These are phyloP conservation scores for Gonium pectorale DNA, from an alignment of 139 green algal genomes.

Conservation along the genomic window DNA sequence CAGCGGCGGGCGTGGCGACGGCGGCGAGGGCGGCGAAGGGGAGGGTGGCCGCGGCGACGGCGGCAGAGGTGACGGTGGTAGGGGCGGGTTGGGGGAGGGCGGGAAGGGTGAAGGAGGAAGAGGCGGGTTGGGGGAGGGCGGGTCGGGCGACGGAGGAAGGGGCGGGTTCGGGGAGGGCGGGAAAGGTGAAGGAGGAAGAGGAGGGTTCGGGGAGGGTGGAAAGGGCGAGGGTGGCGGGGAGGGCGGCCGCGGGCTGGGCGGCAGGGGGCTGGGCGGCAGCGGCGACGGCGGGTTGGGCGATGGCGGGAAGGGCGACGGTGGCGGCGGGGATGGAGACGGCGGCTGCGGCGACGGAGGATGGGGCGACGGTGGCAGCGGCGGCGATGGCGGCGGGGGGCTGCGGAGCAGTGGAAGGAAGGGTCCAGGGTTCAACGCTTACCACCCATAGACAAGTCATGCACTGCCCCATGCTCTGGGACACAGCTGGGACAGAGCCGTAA, in stretches of 20 bases:
- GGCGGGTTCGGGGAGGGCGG: neutral
- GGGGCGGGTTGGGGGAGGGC: neutral
- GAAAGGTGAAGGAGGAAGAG: neutral
- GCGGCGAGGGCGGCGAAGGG: neutral
- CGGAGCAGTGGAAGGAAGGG: too few relatives aligned
- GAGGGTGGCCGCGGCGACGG: neutral
- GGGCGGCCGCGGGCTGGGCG: neutral
- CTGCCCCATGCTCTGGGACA: too few relatives aligned
- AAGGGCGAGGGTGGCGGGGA: neutral
- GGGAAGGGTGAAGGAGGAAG: neutral
- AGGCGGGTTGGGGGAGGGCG: neutral
- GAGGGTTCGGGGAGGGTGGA: neutral
- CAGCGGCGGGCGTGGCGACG: neutral
- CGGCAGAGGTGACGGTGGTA: neutral
- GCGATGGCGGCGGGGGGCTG: too few relatives aligned
- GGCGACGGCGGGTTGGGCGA: conserved; percentile 7
- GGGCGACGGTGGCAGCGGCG: neutral
- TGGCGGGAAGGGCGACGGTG: neutral
- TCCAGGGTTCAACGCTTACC: too few relatives aligned
- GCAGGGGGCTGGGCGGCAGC: neutral
- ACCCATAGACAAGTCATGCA: too few relatives aligned
- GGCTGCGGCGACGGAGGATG: neutral
- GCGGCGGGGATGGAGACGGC: neutral
- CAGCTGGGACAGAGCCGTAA: too few relatives aligned
- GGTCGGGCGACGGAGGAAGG: neutral